Conservation (phyloP, 495 filamentous ascomycete species). For the Delitschia confertaspora region DNA sequence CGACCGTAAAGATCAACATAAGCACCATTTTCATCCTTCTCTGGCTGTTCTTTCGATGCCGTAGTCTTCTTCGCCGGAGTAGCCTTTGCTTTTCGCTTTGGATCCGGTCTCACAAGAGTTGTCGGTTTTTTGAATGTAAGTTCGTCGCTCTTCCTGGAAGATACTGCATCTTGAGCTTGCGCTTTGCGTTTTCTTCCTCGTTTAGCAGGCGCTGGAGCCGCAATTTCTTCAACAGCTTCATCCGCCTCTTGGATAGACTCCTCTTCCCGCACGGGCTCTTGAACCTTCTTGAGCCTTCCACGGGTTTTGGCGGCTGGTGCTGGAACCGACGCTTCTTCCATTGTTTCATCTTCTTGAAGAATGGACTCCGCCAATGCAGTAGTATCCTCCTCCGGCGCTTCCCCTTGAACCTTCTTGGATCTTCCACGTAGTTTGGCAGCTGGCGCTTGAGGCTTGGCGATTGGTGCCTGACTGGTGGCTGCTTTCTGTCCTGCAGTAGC, state of each 20-base stretch:
- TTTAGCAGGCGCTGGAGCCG: not conserved
- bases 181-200: not conserved
- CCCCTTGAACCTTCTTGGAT: constrained; percentile 6
- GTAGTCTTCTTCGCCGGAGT: constrained; percentile 12
- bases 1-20: constrained; percentile 9
- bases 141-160: not conserved
- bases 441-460: not conserved
- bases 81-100: constrained; percentile 24
- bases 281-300: constrained; percentile 1
- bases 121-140: constrained; percentile 17
- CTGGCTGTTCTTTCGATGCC: constrained; percentile 8
- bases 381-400: too few relatives aligned
- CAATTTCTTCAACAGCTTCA: not conserved
- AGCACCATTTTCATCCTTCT: not conserved
- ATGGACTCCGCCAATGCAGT: too few relatives aligned
- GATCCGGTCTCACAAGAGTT: constrained; percentile 8
- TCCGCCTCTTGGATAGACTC: not conserved
- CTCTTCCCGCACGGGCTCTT: not conserved
- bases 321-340: too few relatives aligned
- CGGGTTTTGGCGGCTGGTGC: too few relatives aligned
- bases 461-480: not conserved
- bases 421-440: constrained; percentile 1
- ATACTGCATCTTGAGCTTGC: not conserved
- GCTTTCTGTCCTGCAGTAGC: not conserved
- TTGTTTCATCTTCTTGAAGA: constrained; percentile 4